A percentile compares a stretch with the other conserved stretches of the same genome.
phyloP scores from a whole-genome alignment of 2,329 filamentous ascomycete genomes.

The Penicillium sumatraense region DNA sequence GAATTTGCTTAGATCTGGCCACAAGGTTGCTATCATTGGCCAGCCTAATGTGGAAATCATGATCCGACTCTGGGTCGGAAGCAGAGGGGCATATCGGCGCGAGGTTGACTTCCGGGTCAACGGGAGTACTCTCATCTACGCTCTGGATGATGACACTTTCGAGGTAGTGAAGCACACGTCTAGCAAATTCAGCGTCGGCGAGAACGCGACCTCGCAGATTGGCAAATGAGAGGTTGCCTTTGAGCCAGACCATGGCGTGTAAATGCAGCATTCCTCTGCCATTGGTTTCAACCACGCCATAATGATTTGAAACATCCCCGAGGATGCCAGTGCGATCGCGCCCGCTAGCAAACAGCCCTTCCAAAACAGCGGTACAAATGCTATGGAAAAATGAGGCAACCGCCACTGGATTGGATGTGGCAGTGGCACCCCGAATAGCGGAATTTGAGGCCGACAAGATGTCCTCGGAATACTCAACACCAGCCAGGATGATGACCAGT shows the following conservation, averaged over 20 bases:
- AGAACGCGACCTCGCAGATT: conserved; percentile 5
- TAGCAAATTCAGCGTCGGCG: conserved; percentile 4
- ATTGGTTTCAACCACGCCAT: conserved; percentile 13
- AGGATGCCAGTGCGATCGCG: conserved; percentile 3
- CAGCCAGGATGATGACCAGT: neutral
- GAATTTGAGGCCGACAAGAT: neutral
- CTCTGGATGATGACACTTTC: conserved; percentile 9
- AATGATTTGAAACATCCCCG: conserved; percentile 13
- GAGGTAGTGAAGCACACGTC: conserved; percentile 7
- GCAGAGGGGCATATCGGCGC: neutral
- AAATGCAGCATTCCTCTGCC: conserved; percentile 15
- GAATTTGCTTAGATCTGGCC: conserved; percentile 10
- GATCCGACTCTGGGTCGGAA: neutral
- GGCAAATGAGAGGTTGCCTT: conserved; percentile 8
- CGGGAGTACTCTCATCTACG: neutral
- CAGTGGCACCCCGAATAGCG: neutral
- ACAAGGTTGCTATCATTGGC: conserved; percentile 3
- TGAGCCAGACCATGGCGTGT: conserved; percentile 10
- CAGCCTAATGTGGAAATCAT: neutral
- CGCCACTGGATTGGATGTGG: neutral
- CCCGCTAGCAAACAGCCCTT: conserved; percentile 5
- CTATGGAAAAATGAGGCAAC: conserved; percentile 13
- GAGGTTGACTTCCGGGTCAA: neutral
- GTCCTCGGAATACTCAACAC: neutral
- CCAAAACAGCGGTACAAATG: conserved; percentile 11